Percentiles rank a stretch among this genome's conserved stretches.
phyloP scores from a whole-genome alignment of 352 stramenopile genomes.

The Pythium phragmitis region DNA sequence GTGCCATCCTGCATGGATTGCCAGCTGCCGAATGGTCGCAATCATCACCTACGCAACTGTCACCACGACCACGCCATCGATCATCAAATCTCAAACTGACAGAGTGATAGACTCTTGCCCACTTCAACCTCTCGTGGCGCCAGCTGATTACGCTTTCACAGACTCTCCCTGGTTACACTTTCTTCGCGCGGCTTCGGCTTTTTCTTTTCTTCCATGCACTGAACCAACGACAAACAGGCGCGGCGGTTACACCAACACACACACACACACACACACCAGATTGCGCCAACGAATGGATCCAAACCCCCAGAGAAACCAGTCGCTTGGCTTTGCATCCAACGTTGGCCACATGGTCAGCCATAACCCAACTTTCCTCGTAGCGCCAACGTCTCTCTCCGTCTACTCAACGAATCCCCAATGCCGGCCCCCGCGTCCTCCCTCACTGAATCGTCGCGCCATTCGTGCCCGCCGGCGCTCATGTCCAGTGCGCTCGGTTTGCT shows the following conservation, averaged over 20 bases:
- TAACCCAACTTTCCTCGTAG: conserved; percentile 6
- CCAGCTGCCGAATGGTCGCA: conserved; percentile 8
- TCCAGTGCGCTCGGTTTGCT: conserved; percentile 14
- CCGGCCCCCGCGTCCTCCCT: neutral
- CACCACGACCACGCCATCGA: neutral
- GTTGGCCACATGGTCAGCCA: neutral
- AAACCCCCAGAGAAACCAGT: neutral
- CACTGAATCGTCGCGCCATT: conserved; percentile 2
- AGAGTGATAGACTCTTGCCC: neutral
- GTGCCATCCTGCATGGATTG: conserved; percentile 6
- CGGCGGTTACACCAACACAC: conserved; percentile 14
- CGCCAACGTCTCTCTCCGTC: neutral
- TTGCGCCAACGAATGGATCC: neutral
- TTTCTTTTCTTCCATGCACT: conserved; percentile 3
- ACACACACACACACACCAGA: no score
- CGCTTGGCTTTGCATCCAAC: conserved; percentile 1
- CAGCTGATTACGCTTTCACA: conserved; percentile 12
- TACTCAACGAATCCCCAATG: neutral
- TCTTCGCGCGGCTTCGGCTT: conserved; percentile 8
- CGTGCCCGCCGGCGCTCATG: conserved; percentile 11
- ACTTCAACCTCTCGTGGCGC: conserved; percentile 12
- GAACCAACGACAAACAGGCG: conserved; percentile 8
- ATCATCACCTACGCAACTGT: conserved; percentile 8
- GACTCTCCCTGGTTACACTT: neutral
- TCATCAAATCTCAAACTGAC: neutral